Evolutionary conservation across 1,139 yeast species (phyloP).

Genomic region (Zygoascus hellenicus): DNA sequence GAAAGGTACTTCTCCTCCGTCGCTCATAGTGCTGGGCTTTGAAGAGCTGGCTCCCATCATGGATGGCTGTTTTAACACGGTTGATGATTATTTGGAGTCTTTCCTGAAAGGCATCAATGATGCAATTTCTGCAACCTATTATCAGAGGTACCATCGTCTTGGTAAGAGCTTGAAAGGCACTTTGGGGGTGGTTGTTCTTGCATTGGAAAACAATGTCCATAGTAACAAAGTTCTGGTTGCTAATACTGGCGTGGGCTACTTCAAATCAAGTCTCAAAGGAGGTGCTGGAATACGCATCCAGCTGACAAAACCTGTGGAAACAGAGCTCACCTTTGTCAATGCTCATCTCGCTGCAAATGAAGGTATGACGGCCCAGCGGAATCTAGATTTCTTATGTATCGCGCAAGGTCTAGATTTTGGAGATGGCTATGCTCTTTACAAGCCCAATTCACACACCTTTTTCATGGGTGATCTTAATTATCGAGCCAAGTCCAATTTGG

Average conservation of each 20-base stretch:
- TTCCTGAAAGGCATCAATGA: constrained; percentile 41
- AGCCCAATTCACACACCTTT: constrained; percentile 55
- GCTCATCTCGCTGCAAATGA: constrained; percentile 77
- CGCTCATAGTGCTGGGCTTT: constrained; percentile 59
- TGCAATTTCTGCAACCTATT: constrained; percentile 34
- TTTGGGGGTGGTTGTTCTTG: constrained; percentile 53
- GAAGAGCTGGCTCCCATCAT: constrained; percentile 67
- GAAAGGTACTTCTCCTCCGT: constrained; percentile 31
- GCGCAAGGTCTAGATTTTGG: constrained; percentile 53
- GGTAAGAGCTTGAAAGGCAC: constrained; percentile 56
- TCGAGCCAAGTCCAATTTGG: constrained; percentile 40
- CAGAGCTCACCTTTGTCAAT: constrained; percentile 52
- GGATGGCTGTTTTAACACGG: constrained; percentile 51
- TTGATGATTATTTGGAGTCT: constrained; percentile 39
- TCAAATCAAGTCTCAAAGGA: constrained; percentile 59
- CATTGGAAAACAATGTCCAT: constrained; percentile 35
- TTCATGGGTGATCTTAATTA: constrained; percentile 83
- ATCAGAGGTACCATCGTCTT: constrained; percentile 40
- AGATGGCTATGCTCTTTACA: constrained; percentile 54
- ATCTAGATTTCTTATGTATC: constrained; percentile 46
- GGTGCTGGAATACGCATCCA: constrained; percentile 56
- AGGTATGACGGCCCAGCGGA: constrained; percentile 52
- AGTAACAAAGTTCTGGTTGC: constrained; percentile 31
- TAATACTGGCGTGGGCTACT: constrained; percentile 50
- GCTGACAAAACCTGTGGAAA: constrained; percentile 24